These are phyloP conservation scores for Pugionium cornutum DNA, from an alignment of 345 rosid genomes.

Conservation along the genomic window DNA sequence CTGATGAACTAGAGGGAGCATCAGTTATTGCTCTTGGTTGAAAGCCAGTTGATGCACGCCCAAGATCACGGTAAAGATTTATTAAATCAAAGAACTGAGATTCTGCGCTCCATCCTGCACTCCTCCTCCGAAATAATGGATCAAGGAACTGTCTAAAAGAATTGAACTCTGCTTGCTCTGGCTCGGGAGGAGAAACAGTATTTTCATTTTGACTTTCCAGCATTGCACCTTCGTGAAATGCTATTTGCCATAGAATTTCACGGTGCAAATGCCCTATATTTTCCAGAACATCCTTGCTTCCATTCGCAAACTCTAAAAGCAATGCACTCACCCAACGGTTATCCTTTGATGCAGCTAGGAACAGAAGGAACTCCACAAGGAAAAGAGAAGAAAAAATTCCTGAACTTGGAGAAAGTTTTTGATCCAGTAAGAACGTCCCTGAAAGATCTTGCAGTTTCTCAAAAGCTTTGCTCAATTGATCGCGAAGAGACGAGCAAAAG, in stretches of 20 bases:
- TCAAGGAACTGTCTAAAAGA: constrained; percentile 93
- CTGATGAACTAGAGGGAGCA: constrained; percentile 58
- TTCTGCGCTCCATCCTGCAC: constrained; percentile 77
- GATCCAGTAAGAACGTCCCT: constrained; percentile 77
- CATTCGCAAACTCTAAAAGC: constrained; percentile 80
- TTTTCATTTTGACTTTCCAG: constrained; percentile 55
- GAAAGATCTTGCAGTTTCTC: constrained; percentile 53
- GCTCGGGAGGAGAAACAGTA: constrained; percentile 47
- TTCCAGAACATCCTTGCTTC: constrained; percentile 81
- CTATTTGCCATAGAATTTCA: constrained; percentile 87
- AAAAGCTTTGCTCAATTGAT: constrained; percentile 72
- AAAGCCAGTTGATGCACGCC: constrained; percentile 71
- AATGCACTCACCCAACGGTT: constrained; percentile 93
- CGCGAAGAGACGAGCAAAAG: constrained; percentile 79
- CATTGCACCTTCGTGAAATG: constrained; percentile 75
- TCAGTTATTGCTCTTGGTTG: constrained; percentile 63
- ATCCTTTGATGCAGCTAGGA: constrained; percentile 92
- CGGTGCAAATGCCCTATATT: constrained; percentile 86
- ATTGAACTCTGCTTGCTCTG: constrained; percentile 65
- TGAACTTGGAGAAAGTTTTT: constrained; percentile 51
- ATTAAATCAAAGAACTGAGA: constrained; percentile 93
- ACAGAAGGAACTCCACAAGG: constrained; percentile 86
- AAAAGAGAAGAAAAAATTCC: constrained; percentile 77
- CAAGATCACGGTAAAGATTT: constrained; percentile 86
- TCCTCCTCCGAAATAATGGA: constrained; percentile 85